phyloP scores from a whole-genome alignment of 1,284 basidiomycete species.

The Ceratorhiza oryzae-sativae region DNA sequence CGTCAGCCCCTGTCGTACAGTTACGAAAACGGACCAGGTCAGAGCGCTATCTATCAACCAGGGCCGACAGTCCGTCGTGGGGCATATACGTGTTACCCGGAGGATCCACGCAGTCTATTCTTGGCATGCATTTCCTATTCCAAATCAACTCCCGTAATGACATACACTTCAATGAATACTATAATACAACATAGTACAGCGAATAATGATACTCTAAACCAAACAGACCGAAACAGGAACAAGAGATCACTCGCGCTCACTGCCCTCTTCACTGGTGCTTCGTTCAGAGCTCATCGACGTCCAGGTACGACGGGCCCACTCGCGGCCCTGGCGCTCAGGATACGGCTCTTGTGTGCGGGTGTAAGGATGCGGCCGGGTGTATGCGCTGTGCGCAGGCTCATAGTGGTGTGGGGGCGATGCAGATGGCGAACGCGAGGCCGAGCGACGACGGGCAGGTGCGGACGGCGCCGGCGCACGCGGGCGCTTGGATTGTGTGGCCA shows the following conservation, averaged over 20 bases:
- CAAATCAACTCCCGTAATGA: no score
- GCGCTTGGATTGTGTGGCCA: not conserved
- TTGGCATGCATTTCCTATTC: not conserved
- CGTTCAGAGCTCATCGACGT: conserved; percentile 35
- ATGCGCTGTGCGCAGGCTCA: not conserved
- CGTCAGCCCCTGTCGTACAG: not conserved
- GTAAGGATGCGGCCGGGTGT: conserved; percentile 14
- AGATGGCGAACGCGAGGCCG: conserved; percentile 12
- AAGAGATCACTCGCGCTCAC: conserved; percentile 29
- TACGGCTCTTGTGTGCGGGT: conserved; percentile 10
- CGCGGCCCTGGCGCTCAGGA: conserved; percentile 11
- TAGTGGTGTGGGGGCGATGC: not conserved
- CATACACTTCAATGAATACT: not conserved
- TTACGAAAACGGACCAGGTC: not conserved
- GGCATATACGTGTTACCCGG: no score
- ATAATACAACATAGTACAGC: not conserved
- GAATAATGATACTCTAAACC: conserved; percentile 34
- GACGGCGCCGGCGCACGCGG: not conserved
- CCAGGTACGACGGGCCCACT: conserved; percentile 34
- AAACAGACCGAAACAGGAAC: not conserved
- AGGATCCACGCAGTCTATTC: conserved; percentile 3
- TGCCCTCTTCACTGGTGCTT: conserved; percentile 34
- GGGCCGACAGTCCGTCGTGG: no score
- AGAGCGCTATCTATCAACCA: not conserved
- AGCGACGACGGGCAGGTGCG: conserved; percentile 7